Evolutionary conservation across 768 basidiomycete species (phyloP).

Genomic region (Tricholoma hemisulphureum): DNA sequence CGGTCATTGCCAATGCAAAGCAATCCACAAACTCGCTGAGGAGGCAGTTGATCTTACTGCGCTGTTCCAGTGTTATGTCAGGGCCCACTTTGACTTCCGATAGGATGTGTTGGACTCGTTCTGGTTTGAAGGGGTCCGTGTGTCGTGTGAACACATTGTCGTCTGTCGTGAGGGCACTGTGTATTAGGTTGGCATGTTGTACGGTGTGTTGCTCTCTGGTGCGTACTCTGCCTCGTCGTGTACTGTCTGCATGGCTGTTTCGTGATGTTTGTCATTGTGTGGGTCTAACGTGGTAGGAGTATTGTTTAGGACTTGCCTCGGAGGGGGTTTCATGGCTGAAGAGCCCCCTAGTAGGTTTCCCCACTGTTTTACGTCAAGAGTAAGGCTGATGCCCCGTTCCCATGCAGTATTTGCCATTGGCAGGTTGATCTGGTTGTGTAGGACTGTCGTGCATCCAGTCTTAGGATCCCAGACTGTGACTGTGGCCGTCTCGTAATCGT

Average conservation of each 20-base stretch:
- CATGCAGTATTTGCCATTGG: neutral
- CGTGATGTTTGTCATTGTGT: no score
- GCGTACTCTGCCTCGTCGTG: no score
- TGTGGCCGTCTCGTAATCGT: slow-evolving; percentile 21
- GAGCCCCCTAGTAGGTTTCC: neutral
- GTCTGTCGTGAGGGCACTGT: no score
- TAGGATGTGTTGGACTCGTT: neutral
- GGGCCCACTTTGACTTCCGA: neutral
- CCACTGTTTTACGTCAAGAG: neutral
- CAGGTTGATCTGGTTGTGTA: neutral
- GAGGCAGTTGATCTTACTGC: slow-evolving; percentile 28
- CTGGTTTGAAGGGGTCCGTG: neutral
- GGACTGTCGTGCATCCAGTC: neutral
- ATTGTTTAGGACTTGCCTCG: neutral
- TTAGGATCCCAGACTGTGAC: slow-evolving; percentile 7
- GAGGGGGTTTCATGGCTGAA: neutral
- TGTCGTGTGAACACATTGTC: neutral
- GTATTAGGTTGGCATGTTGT: no score
- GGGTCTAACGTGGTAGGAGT: no score
- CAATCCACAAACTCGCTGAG: neutral
- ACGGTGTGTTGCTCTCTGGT: no score
- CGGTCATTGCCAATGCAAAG: neutral
- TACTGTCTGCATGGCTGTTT: no score
- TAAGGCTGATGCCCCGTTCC: neutral
- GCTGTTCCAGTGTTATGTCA: slow-evolving; percentile 18